Base-by-base conservation (phyloP, 257 asterid species). In the Prunella vulgaris region DNA sequence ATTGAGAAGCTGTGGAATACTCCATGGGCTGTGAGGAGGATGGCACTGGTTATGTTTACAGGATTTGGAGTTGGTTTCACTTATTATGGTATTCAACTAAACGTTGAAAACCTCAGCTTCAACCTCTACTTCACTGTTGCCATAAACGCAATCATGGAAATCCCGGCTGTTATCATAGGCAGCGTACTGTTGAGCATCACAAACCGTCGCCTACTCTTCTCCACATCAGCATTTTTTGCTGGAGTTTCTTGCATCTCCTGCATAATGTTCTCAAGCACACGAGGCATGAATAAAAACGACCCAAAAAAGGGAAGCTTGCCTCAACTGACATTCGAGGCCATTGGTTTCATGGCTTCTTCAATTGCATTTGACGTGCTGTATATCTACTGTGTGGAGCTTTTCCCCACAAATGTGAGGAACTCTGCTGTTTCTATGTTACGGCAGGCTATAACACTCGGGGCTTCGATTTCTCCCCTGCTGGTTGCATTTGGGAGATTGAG, bases 131-230 rank as follows among this genome's bases (percentile, higher is more conserved):
- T 77, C 69, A 77, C 85, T 0, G 88, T 86, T 2, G 86, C 87
- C 32, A 76, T 79, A 17, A 86, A 86, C 5, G 87, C 92, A 0
- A 68, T 78, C 73, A 86, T 86, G 86, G 89, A 86, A 80, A 84
- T 86, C 40, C 87, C 92, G 2, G 88, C 93, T 1, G 87, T 80
- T n/a, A 77, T 84, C 66, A 28, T 78, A 5, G 90, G 86, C 75
- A 68, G 84, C 20, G 82, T 86, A 10, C 69, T 86, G n/a, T 25
- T 84, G 40, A 69, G 84, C 70, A 60, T 72, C 76, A 74, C 74
- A 7, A 72, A 82, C 25, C 82, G 86, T 0, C 84, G 87, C 12
- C 53, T 68, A 5, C 78, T 85, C 57, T 85, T 82, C 74, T 78
- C 85, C 22, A 12, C 30, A 0, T 80, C 90, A 2, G 82, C 90